Evolutionary conservation across 176 grass and related monocot genomes (phyloP).

Genomic region (Triticum turgidum): DNA sequence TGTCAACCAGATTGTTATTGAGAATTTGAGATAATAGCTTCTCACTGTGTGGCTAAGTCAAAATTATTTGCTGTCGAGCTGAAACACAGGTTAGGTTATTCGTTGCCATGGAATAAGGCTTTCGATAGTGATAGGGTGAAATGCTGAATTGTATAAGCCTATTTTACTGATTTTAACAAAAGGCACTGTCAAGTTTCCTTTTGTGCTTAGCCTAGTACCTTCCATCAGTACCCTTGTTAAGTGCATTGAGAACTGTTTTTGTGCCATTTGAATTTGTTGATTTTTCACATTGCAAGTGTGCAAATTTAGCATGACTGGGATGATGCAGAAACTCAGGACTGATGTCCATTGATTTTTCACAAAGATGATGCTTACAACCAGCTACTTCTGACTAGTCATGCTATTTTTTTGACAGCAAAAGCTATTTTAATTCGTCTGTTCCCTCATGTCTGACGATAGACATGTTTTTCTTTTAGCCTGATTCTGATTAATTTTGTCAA

Average conservation of each 20-base stretch:
- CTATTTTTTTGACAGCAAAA: background rate
- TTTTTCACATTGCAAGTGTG: background rate
- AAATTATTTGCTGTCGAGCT: background rate
- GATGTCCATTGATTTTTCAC: slow-evolving; percentile 1
- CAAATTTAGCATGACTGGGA: background rate
- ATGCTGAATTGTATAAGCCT: background rate
- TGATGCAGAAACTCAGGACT: background rate
- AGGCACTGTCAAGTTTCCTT: background rate
- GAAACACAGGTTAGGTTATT: background rate
- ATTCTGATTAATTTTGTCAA: background rate
- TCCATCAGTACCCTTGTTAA: background rate
- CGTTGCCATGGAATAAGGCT: background rate
- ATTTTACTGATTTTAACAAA: background rate
- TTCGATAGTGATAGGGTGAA: too few relatives aligned
- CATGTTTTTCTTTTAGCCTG: background rate
- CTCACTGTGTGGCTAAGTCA: background rate
- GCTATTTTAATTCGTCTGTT: background rate
- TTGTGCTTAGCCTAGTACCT: background rate
- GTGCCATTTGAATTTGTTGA: background rate
- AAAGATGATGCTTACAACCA: background rate
- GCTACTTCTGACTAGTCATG: slow-evolving; percentile 1
- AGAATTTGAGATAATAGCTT: background rate
- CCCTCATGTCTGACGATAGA: background rate
- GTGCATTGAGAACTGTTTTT: background rate
- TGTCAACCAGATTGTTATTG: background rate